Evolutionary conservation across 2,329 filamentous ascomycete species (phyloP).

Genomic region (Cordyceps javanica): DNA sequence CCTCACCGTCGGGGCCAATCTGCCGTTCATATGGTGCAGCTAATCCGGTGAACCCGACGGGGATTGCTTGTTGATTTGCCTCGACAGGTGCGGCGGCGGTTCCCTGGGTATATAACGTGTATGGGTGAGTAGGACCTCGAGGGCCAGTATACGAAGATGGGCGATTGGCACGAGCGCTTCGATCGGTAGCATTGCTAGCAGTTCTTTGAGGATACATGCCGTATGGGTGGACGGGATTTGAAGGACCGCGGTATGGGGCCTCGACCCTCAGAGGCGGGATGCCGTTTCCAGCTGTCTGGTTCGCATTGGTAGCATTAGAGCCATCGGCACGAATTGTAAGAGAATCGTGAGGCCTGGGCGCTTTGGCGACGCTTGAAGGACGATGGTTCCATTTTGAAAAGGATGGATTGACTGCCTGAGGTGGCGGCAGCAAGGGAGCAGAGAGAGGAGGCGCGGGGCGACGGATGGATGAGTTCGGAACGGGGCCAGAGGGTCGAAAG

Average conservation of each 20-base stretch:
- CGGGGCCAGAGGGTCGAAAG: constrained; percentile 33
- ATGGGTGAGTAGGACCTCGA: constrained; percentile 73
- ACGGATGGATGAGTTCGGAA: not conserved
- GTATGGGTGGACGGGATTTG: constrained; percentile 77
- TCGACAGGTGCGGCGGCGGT: constrained; percentile 51
- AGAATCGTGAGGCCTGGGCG: constrained; percentile 41
- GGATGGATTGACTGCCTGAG: constrained; percentile 18
- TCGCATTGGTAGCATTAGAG: constrained; percentile 22
- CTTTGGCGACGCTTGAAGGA: constrained; percentile 52
- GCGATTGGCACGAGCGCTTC: constrained; percentile 23
- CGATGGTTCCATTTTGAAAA: constrained; percentile 29
- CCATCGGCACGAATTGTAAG: constrained; percentile 49
- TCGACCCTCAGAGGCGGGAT: constrained; percentile 40
- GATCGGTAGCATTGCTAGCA: constrained; percentile 63
- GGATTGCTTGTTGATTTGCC: constrained; percentile 41
- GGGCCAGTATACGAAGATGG: constrained; percentile 49
- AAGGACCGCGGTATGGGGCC: constrained; percentile 63
- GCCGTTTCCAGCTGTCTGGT: constrained; percentile 27
- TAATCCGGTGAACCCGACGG: constrained; percentile 68
- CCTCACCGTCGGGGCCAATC: constrained; percentile 74
- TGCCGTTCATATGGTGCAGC: constrained; percentile 63
- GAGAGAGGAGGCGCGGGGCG: constrained; percentile 3
- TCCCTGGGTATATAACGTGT: constrained; percentile 79
- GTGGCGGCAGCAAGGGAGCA: constrained; percentile 15
- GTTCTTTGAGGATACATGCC: constrained; percentile 72